A percentile compares a stretch with the other conserved stretches of the same genome.
Conservation (phyloP, 2,329 filamentous ascomycete species). For the Fusarium sarcochroum region DNA sequence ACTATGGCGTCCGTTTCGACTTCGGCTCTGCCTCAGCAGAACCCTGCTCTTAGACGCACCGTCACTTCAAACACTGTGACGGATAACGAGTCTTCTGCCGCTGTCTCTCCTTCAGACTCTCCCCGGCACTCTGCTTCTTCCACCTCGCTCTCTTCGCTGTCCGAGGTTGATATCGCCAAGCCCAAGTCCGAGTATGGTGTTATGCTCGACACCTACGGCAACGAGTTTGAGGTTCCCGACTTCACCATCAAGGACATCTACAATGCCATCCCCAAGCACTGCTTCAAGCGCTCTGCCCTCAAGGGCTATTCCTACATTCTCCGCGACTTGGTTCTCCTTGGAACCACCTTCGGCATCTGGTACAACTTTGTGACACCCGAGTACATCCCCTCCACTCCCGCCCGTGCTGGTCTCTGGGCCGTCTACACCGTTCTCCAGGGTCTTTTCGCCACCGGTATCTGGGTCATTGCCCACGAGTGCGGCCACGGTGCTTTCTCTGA, state of each 20-base stretch:
- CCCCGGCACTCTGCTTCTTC: slow-evolving; percentile 79
- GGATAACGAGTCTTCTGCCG: slow-evolving; percentile 68
- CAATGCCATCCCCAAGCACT: slow-evolving; percentile 97
- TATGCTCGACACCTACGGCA: slow-evolving; percentile 93
- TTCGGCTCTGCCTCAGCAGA: slow-evolving; percentile 58
- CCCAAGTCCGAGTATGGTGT: slow-evolving; percentile 65
- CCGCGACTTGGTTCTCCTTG: slow-evolving; percentile 81
- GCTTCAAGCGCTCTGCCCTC: slow-evolving; percentile 87
- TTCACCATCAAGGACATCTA: slow-evolving; percentile 98
- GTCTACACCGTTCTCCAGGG: slow-evolving; percentile 87
- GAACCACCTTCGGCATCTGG: slow-evolving; percentile 86
- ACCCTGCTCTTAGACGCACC: slow-evolving; percentile 64
- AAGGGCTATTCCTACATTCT: slow-evolving; percentile 85
- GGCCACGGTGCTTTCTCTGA: slow-evolving; percentile 96
- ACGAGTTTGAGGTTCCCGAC: slow-evolving; percentile 92
- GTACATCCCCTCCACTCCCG: slow-evolving; percentile 77
- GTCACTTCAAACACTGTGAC: slow-evolving; percentile 63
- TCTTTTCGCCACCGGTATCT: slow-evolving; percentile 92
- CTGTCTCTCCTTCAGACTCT: slow-evolving; percentile 71
- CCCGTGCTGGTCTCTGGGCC: slow-evolving; percentile 75
- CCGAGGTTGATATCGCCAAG: slow-evolving; percentile 69
- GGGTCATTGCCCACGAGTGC: slow-evolving; percentile 98
- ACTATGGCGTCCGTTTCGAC: slow-evolving; percentile 64
- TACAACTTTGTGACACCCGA: slow-evolving; percentile 92
- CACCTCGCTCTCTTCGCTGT: slow-evolving; percentile 92